Conservation (phyloP, 345 rosid genomes). For the Eucalyptus camaldulensis region DNA sequence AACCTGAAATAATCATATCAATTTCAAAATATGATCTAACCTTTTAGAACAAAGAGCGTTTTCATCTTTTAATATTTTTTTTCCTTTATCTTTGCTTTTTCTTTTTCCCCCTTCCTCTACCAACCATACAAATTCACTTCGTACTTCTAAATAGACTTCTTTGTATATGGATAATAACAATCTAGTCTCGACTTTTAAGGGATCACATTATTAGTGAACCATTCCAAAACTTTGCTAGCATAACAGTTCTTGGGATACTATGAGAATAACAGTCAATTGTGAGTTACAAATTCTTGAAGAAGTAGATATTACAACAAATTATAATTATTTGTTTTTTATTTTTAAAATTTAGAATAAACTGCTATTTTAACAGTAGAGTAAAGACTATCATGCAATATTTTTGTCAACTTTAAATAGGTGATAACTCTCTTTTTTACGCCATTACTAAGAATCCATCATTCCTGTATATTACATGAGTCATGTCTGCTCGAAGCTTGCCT, state of each 20-base stretch:
- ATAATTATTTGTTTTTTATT: too few relatives aligned
- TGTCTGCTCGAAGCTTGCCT: not conserved
- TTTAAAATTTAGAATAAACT: accelerated
- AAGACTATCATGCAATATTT: too few relatives aligned
- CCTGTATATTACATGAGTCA: not conserved
- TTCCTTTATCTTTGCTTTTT: accelerated
- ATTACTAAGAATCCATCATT: not conserved
- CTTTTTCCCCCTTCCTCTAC: too few relatives aligned
- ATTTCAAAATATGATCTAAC: too few relatives aligned
- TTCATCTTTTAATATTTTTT: too few relatives aligned
- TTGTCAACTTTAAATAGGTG: not conserved
- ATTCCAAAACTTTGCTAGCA: not conserved
- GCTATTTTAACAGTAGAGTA: too few relatives aligned
- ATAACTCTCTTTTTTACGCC: not conserved
- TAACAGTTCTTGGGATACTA: accelerated
- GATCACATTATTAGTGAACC: not conserved
- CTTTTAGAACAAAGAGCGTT: accelerated
- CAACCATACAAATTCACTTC: not conserved
- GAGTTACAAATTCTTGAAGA: accelerated
- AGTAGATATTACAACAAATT: accelerated
- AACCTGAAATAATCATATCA: accelerated
- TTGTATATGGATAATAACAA: not conserved
- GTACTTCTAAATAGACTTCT: not conserved
- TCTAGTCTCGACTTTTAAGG: not conserved
- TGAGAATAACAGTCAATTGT: accelerated